Evolutionary conservation across 148 eudicot genomes (phyloP).

Genomic region (Polygonum aviculare): DNA sequence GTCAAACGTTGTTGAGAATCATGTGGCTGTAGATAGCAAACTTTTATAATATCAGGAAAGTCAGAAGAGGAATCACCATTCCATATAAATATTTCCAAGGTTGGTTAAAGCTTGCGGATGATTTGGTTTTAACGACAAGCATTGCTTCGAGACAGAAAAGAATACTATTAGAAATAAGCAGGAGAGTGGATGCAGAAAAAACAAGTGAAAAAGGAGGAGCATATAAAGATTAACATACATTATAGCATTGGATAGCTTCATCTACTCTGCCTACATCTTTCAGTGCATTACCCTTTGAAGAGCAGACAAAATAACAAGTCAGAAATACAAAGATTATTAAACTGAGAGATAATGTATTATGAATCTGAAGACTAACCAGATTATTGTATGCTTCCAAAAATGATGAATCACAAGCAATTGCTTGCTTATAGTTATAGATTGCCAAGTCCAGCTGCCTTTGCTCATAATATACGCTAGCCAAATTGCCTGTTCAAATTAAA

Average conservation of each 20-base stretch:
- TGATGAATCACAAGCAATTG: conserved; percentile 72
- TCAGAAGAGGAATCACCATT: conserved; percentile 41
- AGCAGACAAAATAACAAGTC: conserved; percentile 9
- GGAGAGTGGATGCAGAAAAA: background rate
- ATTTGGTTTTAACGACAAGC: conserved; percentile 73
- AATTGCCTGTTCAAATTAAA: conserved; percentile 47
- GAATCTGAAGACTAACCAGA: conserved; percentile 40
- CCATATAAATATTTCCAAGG: conserved; percentile 97
- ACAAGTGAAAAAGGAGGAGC: background rate
- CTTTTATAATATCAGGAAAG: background rate
- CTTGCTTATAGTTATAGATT: conserved; percentile 69
- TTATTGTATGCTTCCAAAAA: conserved; percentile 95
- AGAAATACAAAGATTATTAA: background rate
- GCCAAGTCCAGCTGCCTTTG: conserved; percentile 88
- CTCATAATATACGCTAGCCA: conserved; percentile 84
- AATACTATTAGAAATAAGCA: background rate
- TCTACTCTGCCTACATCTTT: conserved; percentile 87
- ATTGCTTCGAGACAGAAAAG: conserved; percentile 52
- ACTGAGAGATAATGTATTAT: background rate
- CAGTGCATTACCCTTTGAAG: conserved; percentile 73
- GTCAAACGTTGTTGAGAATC: background rate
- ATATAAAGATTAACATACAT: conserved; percentile 34
- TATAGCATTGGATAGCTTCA: conserved; percentile 85
- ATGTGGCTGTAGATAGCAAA: background rate
- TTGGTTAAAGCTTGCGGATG: conserved; percentile 96